These are phyloP conservation scores for Chlamydomonas applanata DNA, from an alignment of 139 green algal genomes.

Conservation along the genomic window DNA sequence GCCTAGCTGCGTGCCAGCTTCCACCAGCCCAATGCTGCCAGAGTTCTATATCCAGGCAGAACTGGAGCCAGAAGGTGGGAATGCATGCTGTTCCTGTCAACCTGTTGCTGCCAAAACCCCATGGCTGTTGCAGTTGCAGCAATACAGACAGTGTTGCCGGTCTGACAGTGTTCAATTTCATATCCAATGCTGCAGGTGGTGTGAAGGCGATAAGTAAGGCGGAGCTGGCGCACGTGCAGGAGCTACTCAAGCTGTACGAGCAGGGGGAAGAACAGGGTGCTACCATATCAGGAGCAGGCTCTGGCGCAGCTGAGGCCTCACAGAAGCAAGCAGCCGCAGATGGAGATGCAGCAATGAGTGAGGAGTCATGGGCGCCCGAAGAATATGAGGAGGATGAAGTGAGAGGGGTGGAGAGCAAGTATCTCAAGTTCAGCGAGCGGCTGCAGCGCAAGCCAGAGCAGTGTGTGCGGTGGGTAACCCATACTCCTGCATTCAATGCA, in stretches of 20 bases:
- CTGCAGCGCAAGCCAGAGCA: constrained; percentile 58
- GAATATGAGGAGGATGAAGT: constrained; percentile 64
- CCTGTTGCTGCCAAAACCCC: too few relatives aligned
- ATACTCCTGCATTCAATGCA: background rate
- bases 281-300: background rate
- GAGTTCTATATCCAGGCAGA: constrained; percentile 59
- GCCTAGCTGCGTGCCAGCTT: background rate
- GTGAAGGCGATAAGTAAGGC: background rate
- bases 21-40: constrained; percentile 27
- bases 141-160: too few relatives aligned
- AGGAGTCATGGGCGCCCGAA: constrained; percentile 53
- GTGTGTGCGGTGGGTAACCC: constrained; percentile 48
- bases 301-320: background rate
- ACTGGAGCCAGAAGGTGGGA: constrained; percentile 31
- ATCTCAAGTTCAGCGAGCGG: constrained; percentile 59
- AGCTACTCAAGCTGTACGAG: background rate
- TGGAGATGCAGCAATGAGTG: background rate
- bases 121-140: too few relatives aligned
- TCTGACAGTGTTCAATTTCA: too few relatives aligned
- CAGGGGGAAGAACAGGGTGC: constrained; percentile 1
- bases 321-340: background rate
- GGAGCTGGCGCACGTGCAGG: background rate
- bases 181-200: background rate
- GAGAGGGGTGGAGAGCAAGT: constrained; percentile 32
- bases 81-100: too few relatives aligned